A percentile compares a stretch with the other conserved stretches of the same genome.
These are phyloP conservation scores for Clavulina sp. DNA, from an alignment of 768 basidiomycete genomes.

Conservation along the genomic window DNA sequence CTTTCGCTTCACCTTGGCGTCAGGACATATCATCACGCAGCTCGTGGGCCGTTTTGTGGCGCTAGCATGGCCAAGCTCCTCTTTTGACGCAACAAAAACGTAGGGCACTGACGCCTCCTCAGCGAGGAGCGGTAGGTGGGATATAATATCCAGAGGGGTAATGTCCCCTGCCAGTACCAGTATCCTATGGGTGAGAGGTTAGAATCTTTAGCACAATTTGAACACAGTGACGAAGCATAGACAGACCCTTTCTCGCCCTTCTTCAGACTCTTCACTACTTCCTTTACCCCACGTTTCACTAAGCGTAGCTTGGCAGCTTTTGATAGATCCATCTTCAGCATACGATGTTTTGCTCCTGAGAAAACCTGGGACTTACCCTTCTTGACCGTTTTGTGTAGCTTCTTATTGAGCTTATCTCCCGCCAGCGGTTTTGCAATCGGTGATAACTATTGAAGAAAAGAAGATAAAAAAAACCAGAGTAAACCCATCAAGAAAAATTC, in stretches of 20 bases:
- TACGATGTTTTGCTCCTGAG: neutral
- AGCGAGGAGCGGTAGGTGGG: conserved; percentile 83
- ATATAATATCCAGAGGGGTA: conserved; percentile 95
- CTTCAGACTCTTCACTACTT: conserved; percentile 91
- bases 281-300: conserved; percentile 95
- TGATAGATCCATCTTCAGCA: conserved; percentile 5
- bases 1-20: conserved; percentile 53
- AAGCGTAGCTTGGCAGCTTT: conserved; percentile 86
- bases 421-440: conserved; percentile 92
- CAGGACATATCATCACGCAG: conserved; percentile 87
- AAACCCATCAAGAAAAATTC: no score
- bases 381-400: conserved; percentile 87
- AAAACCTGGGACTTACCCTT: conserved; percentile 32
- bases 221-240: neutral
- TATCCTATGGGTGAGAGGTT: conserved; percentile 31
- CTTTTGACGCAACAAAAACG: conserved; percentile 78
- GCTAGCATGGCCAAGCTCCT: conserved; percentile 88
- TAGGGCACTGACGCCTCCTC: conserved; percentile 90
- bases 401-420: conserved; percentile 83
- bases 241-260: conserved; percentile 89
- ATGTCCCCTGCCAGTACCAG: conserved; percentile 92
- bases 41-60: conserved; percentile 97
- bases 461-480: no score
- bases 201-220: conserved; percentile 5
- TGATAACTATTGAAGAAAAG: conserved; percentile 35